phyloP scores from a whole-genome alignment of 345 rosid genomes.

The Corymbia maculata region DNA sequence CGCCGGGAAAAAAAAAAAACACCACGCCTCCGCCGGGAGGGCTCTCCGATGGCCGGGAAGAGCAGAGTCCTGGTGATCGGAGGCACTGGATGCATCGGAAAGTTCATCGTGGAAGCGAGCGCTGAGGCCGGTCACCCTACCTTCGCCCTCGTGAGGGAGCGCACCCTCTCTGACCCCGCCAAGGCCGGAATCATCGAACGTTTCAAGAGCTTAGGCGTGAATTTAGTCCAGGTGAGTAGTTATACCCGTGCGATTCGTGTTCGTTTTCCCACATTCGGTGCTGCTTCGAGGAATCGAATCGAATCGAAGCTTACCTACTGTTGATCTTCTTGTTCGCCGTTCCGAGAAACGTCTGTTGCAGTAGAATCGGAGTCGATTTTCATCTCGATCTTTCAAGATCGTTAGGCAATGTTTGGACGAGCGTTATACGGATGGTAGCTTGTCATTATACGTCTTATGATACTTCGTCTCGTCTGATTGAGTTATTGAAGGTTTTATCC shows the following conservation, averaged over 20 bases:
- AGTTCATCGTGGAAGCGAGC: conserved; percentile 4
- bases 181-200: not conserved
- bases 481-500: not conserved
- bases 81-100: conserved; percentile 7
- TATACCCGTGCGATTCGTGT: not conserved
- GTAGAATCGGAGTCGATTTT: not conserved
- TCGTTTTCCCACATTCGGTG: not conserved
- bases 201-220: not conserved
- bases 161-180: not conserved
- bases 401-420: not conserved
- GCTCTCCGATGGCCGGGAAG: not conserved
- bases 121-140: conserved; percentile 3
- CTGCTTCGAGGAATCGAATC: not conserved
- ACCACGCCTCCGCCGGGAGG: not conserved
- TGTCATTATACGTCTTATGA: not conserved
- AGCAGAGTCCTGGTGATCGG: conserved; percentile 1
- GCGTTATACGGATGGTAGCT: not conserved
- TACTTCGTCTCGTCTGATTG: not conserved
- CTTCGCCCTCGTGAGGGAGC: conserved; percentile 1
- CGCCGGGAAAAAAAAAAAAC: not conserved
- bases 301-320: not conserved
- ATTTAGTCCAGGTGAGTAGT: not conserved
- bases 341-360: not conserved
- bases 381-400: not conserved
- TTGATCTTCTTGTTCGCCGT: not conserved